These are phyloP conservation scores for Pascua guehoae DNA, from an alignment of 1,284 basidiomycete species.

Conservation along the genomic window DNA sequence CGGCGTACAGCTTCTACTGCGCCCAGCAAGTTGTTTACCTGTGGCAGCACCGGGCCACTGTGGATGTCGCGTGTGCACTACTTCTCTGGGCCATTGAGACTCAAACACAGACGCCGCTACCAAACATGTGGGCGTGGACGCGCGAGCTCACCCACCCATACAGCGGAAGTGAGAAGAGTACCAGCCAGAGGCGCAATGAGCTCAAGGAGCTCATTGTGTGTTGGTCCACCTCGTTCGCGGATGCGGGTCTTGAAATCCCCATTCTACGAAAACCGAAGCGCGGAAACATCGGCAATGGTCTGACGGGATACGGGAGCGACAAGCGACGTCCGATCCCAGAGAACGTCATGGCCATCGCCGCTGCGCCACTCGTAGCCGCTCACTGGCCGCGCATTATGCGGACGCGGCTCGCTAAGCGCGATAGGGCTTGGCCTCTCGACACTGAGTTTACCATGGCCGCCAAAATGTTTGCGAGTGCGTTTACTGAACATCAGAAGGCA, in stretches of 20 bases:
- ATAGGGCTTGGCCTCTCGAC: constrained; percentile 16
- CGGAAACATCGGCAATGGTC: constrained; percentile 27
- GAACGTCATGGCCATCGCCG: constrained; percentile 21
- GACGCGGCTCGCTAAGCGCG: constrained; percentile 16
- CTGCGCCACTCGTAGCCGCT: constrained; percentile 20
- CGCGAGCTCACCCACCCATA: constrained; percentile 4
- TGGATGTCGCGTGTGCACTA: constrained; percentile 17
- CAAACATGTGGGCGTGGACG: constrained; percentile 5
- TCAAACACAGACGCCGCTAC: constrained; percentile 6
- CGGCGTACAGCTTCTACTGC: constrained; percentile 26
- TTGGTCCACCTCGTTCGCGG: constrained; percentile 23
- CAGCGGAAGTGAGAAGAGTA: constrained; percentile 7
- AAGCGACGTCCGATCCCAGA: constrained; percentile 30
- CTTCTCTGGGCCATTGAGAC: constrained; percentile 21
- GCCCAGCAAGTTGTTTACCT: constrained; percentile 31
- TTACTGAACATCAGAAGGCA: not conserved
- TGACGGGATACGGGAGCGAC: constrained; percentile 18
- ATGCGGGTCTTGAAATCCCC: constrained; percentile 18
- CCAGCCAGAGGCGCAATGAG: constrained; percentile 10
- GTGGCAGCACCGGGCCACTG: constrained; percentile 16
- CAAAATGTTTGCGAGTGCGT: constrained; percentile 21
- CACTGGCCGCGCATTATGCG: constrained; percentile 27
- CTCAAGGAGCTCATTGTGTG: constrained; percentile 15
- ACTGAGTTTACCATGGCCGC: constrained; percentile 24
- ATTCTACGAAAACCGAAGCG: constrained; percentile 15